A percentile compares a stretch with the other conserved stretches of the same genome.
These are phyloP conservation scores for Amylostereum chailletii DNA, from an alignment of 1,284 basidiomycete species.

Conservation along the genomic window DNA sequence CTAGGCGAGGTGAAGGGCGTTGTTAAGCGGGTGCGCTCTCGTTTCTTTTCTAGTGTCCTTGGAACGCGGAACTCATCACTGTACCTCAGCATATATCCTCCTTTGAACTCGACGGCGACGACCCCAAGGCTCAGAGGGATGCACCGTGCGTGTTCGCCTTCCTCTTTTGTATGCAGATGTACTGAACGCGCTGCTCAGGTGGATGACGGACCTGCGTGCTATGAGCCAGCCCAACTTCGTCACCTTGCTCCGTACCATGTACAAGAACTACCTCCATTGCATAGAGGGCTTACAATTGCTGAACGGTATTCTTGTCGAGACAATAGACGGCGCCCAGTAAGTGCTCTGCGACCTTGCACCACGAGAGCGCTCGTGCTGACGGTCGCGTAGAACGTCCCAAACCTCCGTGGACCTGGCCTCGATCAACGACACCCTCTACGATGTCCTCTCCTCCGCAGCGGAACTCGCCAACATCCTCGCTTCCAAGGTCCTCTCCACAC, in stretches of 20 bases:
- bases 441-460: constrained; percentile 71
- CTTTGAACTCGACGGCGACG: constrained; percentile 47
- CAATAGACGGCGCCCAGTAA: constrained; percentile 45
- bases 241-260: constrained; percentile 53
- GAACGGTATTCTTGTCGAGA: constrained; percentile 49
- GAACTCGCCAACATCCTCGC: constrained; percentile 80
- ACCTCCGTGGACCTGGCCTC: constrained; percentile 31
- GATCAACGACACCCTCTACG: constrained; percentile 53
- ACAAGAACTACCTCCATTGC: constrained; percentile 56
- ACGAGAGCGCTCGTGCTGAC: constrained; percentile 8
- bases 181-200: constrained; percentile 9
- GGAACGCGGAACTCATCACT: background rate
- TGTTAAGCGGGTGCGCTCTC: constrained; percentile 43
- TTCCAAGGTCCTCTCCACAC: constrained; percentile 69
- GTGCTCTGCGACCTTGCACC: constrained; percentile 12
- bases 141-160: constrained; percentile 6
- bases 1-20: constrained; percentile 58
- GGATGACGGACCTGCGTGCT: constrained; percentile 45
- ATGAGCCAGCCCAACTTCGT: constrained; percentile 71
- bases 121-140: constrained; percentile 22
- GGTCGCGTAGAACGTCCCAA: constrained; percentile 23
- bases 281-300: constrained; percentile 71
- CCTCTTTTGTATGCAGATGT: background rate
- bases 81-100: constrained; percentile 43
- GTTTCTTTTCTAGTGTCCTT: constrained; percentile 4